phyloP scores from a whole-genome alignment of 2,329 filamentous ascomycete genomes.

The Gnomoniopsis smithogilvyi region DNA sequence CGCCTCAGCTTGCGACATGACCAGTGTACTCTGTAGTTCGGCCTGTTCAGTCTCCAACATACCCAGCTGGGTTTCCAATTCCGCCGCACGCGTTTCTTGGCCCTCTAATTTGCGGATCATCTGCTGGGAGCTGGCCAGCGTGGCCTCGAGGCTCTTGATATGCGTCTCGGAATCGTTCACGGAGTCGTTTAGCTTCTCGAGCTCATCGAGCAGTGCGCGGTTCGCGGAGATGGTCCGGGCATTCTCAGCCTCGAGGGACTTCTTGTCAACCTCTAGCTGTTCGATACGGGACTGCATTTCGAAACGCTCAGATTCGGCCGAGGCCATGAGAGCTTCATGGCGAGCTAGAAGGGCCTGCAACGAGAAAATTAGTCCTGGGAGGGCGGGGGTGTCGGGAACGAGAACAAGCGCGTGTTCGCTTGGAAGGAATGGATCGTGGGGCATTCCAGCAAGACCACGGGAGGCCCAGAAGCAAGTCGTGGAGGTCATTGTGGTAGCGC shows the following conservation, averaged over 20 bases:
- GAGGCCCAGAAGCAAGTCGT: neutral
- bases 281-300: conserved; percentile 72
- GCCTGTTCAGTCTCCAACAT: conserved; percentile 80
- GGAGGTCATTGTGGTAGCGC: neutral
- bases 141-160: conserved; percentile 72
- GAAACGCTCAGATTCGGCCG: conserved; percentile 80
- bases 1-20: conserved; percentile 69
- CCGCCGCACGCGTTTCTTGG: conserved; percentile 70
- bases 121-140: conserved; percentile 72
- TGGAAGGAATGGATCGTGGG: neutral
- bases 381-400: neutral
- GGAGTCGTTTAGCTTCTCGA: conserved; percentile 79
- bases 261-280: conserved; percentile 71
- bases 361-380: conserved; percentile 66
- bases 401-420: conserved; percentile 12
- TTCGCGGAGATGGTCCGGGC: conserved; percentile 80
- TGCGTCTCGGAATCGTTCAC: conserved; percentile 76
- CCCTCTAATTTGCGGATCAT: conserved; percentile 71
- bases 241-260: conserved; percentile 72
- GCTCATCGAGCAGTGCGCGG: conserved; percentile 72
- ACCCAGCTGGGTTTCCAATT: conserved; percentile 76
- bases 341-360: conserved; percentile 84
- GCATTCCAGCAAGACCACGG: conserved; percentile 3
- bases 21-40: conserved; percentile 64
- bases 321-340: conserved; percentile 91